A percentile compares a stretch with the other conserved stretches of the same genome.
These are phyloP conservation scores for Lactifluus rugatus DNA, from an alignment of 768 basidiomycete genomes.

Conservation along the genomic window DNA sequence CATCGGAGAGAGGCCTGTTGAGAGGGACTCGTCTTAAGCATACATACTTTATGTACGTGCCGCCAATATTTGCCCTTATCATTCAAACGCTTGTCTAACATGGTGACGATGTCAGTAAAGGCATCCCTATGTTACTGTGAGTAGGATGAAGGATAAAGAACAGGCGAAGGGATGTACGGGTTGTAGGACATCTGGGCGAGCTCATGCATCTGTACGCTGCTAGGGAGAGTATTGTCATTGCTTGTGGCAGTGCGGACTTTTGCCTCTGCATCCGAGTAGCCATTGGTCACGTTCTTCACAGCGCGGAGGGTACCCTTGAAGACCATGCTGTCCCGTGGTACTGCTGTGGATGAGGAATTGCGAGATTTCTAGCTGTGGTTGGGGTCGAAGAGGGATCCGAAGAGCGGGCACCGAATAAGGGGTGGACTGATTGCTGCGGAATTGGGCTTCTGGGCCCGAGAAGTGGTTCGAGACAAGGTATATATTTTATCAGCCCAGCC, in stretches of 20 bases:
- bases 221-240: slow-evolving; percentile 94
- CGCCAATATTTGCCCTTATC: slow-evolving; percentile 99
- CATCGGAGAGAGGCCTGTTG: background rate
- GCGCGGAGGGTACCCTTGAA: slow-evolving; percentile 65
- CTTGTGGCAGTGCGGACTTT: slow-evolving; percentile 94
- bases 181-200: slow-evolving; percentile 92
- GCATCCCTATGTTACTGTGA: slow-evolving; percentile 45
- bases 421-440: background rate
- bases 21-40: too few species aligned
- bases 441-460: too few species aligned
- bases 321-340: slow-evolving; percentile 5
- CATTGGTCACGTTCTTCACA: slow-evolving; percentile 88
- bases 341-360: background rate
- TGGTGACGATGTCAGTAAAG: slow-evolving; percentile 97
- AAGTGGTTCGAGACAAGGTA: too few species aligned
- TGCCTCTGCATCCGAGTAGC: slow-evolving; percentile 86
- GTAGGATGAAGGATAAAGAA: slow-evolving; percentile 21
- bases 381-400: background rate
- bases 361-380: background rate
- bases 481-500: too few species aligned
- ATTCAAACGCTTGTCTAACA: slow-evolving; percentile 92
- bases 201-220: slow-evolving; percentile 96
- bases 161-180: slow-evolving; percentile 45
- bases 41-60: slow-evolving; percentile 88
- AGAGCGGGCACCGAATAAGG: background rate